Conservation (phyloP, 2,329 filamentous ascomycete species). For the Epichloe sibirici region DNA sequence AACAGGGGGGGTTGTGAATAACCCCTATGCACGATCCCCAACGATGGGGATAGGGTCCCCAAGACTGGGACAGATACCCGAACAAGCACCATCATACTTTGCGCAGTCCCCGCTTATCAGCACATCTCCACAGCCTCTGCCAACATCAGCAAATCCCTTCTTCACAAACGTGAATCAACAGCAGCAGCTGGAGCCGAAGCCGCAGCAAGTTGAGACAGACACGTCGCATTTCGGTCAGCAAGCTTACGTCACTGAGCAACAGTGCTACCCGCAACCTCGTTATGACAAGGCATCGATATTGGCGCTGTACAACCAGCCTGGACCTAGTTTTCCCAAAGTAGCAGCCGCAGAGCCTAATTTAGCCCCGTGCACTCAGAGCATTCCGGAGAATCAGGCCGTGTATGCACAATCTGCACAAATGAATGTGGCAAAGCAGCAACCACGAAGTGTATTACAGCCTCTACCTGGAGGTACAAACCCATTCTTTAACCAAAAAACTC, state of each 20-base stretch:
- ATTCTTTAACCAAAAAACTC: slow-evolving; percentile 30
- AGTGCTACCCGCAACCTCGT: slow-evolving; percentile 30
- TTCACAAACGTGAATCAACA: slow-evolving; percentile 19
- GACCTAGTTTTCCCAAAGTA: slow-evolving; percentile 32
- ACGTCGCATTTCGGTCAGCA: slow-evolving; percentile 14
- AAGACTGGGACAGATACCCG: slow-evolving; percentile 38
- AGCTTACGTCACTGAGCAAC: slow-evolving; percentile 19
- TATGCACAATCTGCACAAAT: slow-evolving; percentile 16
- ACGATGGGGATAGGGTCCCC: slow-evolving; percentile 39
- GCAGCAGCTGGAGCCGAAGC: slow-evolving; percentile 14
- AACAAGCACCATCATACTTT: slow-evolving; percentile 36
- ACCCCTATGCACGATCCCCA: slow-evolving; percentile 38
- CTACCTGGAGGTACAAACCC: slow-evolving; percentile 43
- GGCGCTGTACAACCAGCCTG: slow-evolving; percentile 56
- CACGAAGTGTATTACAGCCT: slow-evolving; percentile 21
- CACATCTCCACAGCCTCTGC: slow-evolving; percentile 16
- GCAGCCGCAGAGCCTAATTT: slow-evolving; percentile 17
- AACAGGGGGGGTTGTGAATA: slow-evolving; percentile 26
- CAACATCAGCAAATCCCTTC: slow-evolving; percentile 26
- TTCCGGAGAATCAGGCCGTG: slow-evolving; percentile 17
- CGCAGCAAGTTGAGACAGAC: slow-evolving; percentile 9
- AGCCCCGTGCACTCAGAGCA: slow-evolving; percentile 16
- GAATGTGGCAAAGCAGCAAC: slow-evolving; percentile 13
- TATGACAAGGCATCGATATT: slow-evolving; percentile 65
- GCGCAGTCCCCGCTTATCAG: slow-evolving; percentile 31